These are phyloP conservation scores for Apiotrichum montevideense DNA, from an alignment of 1,284 basidiomycete species.

Conservation along the genomic window DNA sequence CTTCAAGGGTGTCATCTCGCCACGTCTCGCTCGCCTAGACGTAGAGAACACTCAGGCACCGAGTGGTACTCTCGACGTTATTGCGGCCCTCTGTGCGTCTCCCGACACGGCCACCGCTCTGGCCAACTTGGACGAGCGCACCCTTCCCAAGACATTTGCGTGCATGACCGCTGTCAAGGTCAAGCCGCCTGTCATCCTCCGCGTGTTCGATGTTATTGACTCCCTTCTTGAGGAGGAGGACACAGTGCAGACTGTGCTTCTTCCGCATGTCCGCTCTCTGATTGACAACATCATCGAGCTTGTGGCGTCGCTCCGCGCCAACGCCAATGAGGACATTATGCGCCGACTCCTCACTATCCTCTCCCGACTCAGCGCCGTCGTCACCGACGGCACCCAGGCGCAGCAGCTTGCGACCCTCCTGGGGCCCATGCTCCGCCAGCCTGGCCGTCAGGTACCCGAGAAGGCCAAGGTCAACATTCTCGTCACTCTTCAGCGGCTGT, in stretches of 20 bases:
- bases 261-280: slow-evolving; percentile 69
- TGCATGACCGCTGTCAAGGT: slow-evolving; percentile 77
- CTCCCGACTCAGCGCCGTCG: slow-evolving; percentile 70
- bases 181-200: slow-evolving; percentile 73
- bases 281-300: slow-evolving; percentile 67
- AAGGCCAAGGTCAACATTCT: slow-evolving; percentile 81
- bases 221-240: slow-evolving; percentile 56
- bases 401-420: slow-evolving; percentile 68
- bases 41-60: slow-evolving; percentile 88
- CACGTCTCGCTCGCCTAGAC: slow-evolving; percentile 68
- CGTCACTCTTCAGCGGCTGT: slow-evolving; percentile 65
- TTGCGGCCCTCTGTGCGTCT: slow-evolving; percentile 68
- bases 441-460: slow-evolving; percentile 71
- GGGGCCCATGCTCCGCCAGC: slow-evolving; percentile 71
- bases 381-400: slow-evolving; percentile 66
- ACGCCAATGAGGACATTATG: slow-evolving; percentile 61
- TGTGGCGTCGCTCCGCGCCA: slow-evolving; percentile 55
- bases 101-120: slow-evolving; percentile 59
- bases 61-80: slow-evolving; percentile 80
- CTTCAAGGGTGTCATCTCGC: slow-evolving; percentile 71
- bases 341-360: slow-evolving; percentile 79
- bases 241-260: slow-evolving; percentile 52
- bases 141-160: slow-evolving; percentile 71
- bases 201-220: slow-evolving; percentile 82
- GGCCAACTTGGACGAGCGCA: slow-evolving; percentile 61